Evolutionary conservation across 805 yeast genomes (phyloP), one percentile per base, ranked within the genome.

Genomic region (Tetrapisispora phaffii): DNA sequence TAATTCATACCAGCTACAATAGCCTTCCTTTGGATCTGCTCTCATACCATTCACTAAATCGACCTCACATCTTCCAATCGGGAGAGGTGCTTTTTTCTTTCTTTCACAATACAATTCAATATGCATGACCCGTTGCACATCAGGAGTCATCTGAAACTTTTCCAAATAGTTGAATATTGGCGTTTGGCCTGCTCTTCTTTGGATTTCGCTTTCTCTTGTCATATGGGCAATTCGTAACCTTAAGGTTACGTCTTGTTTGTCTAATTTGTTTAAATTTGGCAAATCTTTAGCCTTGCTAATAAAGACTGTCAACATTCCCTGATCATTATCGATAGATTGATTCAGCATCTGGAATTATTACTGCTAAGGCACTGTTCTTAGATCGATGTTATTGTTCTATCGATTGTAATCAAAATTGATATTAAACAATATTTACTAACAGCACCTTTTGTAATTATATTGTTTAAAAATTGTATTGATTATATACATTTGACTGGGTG

Each of bases 241-340:
- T 48, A 88, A 83, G 65, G 86, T 89, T 2, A 97, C 98, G 51
- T 85, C 83, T 65, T 93, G 98, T 57, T 93, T 93, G 57, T 94
- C 97, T 42, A 90, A 70, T 50, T 82, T 85, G 32, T 90, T 72
- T 49, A 87, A 69, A 64, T 93, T 90, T 21, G 95, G 95, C 37
- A 93, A 73, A 56, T 87, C 94, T 56, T 81, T 80, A 1, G 93
- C 96, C 51, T 86, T 76, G 44, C 82, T 73, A 4, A 89, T 85
- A 49, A 86, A 82, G 5, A 88, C 76, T 32, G 85, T 83, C 46
- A 89, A 67, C 7, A 76, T 73, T 9, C 84, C 84, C 44, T 59
- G 56, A 32, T 35, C 36, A 17, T 37, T 53, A 49, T 48, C 56
- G 45, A 69, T 56, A 53, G 59, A 50, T 45, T 58, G 59, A 45